These are phyloP conservation scores for Suhomyces bokatorum DNA, from an alignment of 1,139 yeast genomes.

Conservation along the genomic window DNA sequence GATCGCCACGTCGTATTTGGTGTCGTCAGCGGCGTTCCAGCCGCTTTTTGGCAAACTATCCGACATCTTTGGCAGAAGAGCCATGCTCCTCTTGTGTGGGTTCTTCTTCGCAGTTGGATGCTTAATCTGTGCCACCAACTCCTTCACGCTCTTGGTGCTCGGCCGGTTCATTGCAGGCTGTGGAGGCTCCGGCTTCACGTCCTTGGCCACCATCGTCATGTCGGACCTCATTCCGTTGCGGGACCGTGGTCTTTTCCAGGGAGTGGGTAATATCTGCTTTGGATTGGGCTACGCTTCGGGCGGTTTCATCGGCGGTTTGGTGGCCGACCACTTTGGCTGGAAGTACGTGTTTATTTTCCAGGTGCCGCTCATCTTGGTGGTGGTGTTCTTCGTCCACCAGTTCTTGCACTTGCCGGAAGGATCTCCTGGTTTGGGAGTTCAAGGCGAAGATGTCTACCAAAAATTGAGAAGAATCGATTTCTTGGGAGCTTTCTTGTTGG, in stretches of 20 bases:
- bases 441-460: slow-evolving; percentile 39
- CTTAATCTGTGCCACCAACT: slow-evolving; percentile 39
- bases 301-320: slow-evolving; percentile 65
- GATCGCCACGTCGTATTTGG: slow-evolving; percentile 47
- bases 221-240: slow-evolving; percentile 54
- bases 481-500: slow-evolving; percentile 64
- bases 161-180: slow-evolving; percentile 59
- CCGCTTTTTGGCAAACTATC: slow-evolving; percentile 85
- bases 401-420: slow-evolving; percentile 49
- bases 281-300: slow-evolving; percentile 75
- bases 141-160: slow-evolving; percentile 50
- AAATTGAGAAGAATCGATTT: slow-evolving; percentile 67
- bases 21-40: slow-evolving; percentile 49
- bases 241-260: slow-evolving; percentile 55
- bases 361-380: slow-evolving; percentile 61
- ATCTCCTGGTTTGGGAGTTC: slow-evolving; percentile 46
- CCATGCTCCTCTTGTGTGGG: slow-evolving; percentile 35
- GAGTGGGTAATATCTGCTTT: slow-evolving; percentile 59
- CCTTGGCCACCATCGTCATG: slow-evolving; percentile 52
- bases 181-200: slow-evolving; percentile 58
- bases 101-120: slow-evolving; percentile 43
- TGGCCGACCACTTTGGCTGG: slow-evolving; percentile 81
- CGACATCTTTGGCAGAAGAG: slow-evolving; percentile 80
- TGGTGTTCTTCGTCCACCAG: slow-evolving; percentile 42
- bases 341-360: slow-evolving; percentile 56